Evolutionary conservation across 2,329 filamentous ascomycete genomes (phyloP).

Genomic region (Lasiodiplodia gonubiensis): DNA sequence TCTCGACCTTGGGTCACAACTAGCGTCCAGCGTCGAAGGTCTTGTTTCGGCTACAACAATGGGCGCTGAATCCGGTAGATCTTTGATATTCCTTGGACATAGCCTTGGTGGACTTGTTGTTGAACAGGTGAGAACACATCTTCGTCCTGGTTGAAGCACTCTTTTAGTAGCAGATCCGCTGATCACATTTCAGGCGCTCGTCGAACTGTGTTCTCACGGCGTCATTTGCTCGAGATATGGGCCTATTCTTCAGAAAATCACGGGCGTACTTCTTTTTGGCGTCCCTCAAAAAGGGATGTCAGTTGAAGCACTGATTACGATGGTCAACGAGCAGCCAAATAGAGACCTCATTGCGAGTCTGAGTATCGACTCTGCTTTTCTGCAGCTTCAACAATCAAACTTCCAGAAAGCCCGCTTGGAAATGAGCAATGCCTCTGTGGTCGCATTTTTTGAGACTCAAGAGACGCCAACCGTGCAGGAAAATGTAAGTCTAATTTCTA

Average conservation of each 20-base stretch:
- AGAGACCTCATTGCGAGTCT: neutral
- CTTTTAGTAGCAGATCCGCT: neutral
- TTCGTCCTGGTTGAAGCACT: neutral
- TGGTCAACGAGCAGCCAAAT: conserved; percentile 2
- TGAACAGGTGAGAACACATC: neutral
- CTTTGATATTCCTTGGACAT: neutral
- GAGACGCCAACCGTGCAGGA: neutral
- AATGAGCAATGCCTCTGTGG: neutral
- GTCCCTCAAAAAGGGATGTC: conserved; percentile 1
- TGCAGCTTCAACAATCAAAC: neutral
- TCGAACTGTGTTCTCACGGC: neutral
- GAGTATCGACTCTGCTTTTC: neutral
- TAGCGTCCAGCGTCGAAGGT: neutral
- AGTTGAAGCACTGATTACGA: neutral
- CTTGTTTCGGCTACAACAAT: neutral
- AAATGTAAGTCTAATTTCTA: neutral
- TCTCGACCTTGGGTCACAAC: neutral
- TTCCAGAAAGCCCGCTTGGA: neutral
- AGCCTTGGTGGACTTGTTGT: conserved; percentile 3
- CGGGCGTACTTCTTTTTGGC: neutral
- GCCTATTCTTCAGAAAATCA: neutral
- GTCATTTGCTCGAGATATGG: neutral
- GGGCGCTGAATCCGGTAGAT: neutral
- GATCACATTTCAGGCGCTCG: neutral
- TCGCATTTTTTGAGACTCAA: neutral